A percentile compares a stretch with the other conserved stretches of the same genome.
Evolutionary conservation across 140 eudicot genomes (phyloP).

Genomic region (Flaveria floridana): DNA sequence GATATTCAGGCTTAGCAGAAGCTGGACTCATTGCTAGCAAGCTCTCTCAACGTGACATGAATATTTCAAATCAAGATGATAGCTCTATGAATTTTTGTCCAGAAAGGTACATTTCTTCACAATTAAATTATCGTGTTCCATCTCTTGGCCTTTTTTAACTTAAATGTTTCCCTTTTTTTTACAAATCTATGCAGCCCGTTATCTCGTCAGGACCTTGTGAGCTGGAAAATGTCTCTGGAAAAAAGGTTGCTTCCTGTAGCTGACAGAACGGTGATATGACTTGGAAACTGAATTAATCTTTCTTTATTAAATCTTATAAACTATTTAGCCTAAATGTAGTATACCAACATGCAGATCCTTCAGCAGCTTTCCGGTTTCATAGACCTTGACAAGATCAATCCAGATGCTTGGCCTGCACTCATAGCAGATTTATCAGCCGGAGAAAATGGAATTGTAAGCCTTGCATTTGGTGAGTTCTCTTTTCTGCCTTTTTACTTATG

Average conservation of each 20-base stretch:
- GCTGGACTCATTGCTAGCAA: constrained; percentile 98
- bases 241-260: constrained; percentile 82
- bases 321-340: constrained; percentile 1
- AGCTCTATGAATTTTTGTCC: constrained; percentile 64
- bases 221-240: constrained; percentile 94
- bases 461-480: constrained; percentile 72
- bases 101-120: constrained; percentile 55
- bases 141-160: neutral
- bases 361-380: constrained; percentile 87
- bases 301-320: neutral
- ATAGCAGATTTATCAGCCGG: constrained; percentile 79
- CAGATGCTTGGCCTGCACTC: constrained; percentile 98
- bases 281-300: constrained; percentile 15
- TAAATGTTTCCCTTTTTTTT: neutral
- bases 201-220: constrained; percentile 97
- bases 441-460: constrained; percentile 81
- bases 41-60: constrained; percentile 80
- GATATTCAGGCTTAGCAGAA: constrained; percentile 86
- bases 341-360: constrained; percentile 44
- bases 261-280: constrained; percentile 62
- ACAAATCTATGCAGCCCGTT: constrained; percentile 55
- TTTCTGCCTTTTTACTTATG: neutral
- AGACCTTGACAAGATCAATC: constrained; percentile 78
- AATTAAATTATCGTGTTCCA: neutral
- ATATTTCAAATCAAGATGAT: constrained; percentile 57